phyloP scores from a whole-genome alignment of 495 filamentous ascomycete species.

The Apiosordaria backusii region DNA sequence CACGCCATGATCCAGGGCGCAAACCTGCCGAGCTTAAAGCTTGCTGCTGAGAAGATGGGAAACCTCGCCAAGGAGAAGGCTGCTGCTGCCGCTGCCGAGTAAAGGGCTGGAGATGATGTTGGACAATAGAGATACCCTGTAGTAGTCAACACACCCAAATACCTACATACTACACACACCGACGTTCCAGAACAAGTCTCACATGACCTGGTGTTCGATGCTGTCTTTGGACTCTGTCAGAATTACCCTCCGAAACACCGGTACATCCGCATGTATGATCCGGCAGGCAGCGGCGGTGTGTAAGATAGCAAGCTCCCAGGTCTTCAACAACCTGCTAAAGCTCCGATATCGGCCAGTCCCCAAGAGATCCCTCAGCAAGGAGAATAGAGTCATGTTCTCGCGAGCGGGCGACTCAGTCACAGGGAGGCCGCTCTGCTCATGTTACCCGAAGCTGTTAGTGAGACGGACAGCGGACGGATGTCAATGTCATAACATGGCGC shows the following conservation, averaged over 20 bases:
- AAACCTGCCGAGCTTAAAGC: conserved; percentile 21
- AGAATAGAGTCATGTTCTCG: background rate
- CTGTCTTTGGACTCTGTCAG: background rate
- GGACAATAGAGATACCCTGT: background rate
- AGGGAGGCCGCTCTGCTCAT: background rate
- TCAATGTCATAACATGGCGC: background rate
- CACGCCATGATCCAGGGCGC: conserved; percentile 30
- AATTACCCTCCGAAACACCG: background rate
- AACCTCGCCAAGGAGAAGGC: conserved; percentile 31
- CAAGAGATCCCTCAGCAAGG: too few relatives aligned
- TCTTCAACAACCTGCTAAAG: background rate
- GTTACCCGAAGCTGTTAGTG: background rate
- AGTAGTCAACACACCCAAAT: background rate
- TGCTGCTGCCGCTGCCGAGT: conserved; percentile 12
- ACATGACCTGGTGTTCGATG: background rate
- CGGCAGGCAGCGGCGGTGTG: background rate
- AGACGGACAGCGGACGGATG: too few relatives aligned
- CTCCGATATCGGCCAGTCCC: background rate
- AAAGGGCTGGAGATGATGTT: background rate
- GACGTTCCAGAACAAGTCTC: background rate
- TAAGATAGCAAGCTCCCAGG: too few relatives aligned
- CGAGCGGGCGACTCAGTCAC: background rate
- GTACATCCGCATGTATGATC: background rate
- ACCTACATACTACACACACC: background rate
- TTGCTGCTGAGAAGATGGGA: conserved; percentile 29